These are phyloP conservation scores for Chytriomyces hyalinus DNA, from an alignment of 192 early-diverging fungal genomes.

Conservation along the genomic window DNA sequence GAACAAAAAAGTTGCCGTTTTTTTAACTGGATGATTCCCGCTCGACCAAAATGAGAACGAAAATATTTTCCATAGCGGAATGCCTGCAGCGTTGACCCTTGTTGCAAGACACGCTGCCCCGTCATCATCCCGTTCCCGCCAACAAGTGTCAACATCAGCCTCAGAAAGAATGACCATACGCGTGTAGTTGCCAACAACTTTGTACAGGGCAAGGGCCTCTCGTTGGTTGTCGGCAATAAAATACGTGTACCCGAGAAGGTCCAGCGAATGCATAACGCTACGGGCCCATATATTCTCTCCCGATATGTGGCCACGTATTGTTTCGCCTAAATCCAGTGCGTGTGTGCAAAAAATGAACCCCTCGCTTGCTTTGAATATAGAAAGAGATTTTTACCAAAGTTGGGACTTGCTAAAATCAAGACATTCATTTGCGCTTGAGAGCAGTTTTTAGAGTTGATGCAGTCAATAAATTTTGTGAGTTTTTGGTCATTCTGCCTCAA, in stretches of 20 bases:
- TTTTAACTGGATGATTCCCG: not conserved
- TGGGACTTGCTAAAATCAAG: not conserved
- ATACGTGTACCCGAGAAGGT: slow-evolving; percentile 1
- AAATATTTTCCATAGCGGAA: slow-evolving; percentile 10
- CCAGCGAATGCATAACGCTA: not conserved
- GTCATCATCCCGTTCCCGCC: not conserved
- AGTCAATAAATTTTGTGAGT: not conserved
- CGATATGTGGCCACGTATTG: not conserved
- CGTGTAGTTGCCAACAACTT: not conserved
- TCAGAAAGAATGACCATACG: not conserved
- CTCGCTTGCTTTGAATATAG: not conserved
- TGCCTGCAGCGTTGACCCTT: not conserved
- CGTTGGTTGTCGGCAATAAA: not conserved
- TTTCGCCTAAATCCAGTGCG: not conserved
- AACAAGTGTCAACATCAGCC: not conserved
- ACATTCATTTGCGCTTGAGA: not conserved
- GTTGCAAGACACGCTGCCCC: not conserved
- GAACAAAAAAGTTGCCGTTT: not conserved
- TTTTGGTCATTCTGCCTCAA: not conserved
- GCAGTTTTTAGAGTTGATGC: not conserved
- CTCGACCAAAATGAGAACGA: not conserved
- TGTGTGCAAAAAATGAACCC: not conserved
- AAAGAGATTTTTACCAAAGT: not conserved
- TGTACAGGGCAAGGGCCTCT: not conserved
- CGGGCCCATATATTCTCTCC: slow-evolving; percentile 10